Conservation (phyloP, 345 rosid genomes). For the Brassica napus region Da-Ae NC_063450.1:21770001-21770500, state of each 20-base stretch:
- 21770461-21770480: constrained; percentile 88
- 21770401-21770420: constrained; percentile 48
- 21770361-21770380: background rate
- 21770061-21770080: background rate
- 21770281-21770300: constrained; percentile 78
- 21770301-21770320: constrained; percentile 78
- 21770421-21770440: constrained; percentile 63
- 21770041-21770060: no score
- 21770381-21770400: constrained; percentile 40
- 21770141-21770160: constrained; percentile 62
- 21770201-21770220: background rate
- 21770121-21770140: constrained; percentile 79
- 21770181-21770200: constrained; percentile 40
- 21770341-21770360: constrained; percentile 62
- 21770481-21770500: constrained; percentile 91
- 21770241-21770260: background rate
- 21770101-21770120: constrained; percentile 82
- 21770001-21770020: constrained; percentile 99
- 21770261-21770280: constrained; percentile 86
- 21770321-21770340: constrained; percentile 80
- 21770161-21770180: constrained; percentile 74
- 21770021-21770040: constrained; percentile 82
- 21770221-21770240: background rate
- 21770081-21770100: background rate
- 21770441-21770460: constrained; percentile 78